phyloP scores from a whole-genome alignment of 2,329 filamentous ascomycete species.

The Cladosporium cucumerinum region DNA sequence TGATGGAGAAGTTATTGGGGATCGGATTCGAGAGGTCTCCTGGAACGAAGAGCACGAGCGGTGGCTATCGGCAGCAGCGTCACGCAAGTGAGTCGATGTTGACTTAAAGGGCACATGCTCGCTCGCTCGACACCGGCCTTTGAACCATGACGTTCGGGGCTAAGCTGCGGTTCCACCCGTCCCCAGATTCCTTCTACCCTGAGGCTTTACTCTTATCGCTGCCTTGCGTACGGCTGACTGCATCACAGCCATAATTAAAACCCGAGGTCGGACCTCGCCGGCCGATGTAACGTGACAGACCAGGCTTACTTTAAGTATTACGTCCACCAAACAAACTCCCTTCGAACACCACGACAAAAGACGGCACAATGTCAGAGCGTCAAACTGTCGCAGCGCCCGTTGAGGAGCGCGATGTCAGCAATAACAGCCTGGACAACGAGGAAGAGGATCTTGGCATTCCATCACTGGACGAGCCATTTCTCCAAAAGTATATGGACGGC shows the following conservation, averaged over 20 bases:
- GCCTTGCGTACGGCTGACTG: neutral
- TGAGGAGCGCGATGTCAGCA: slow-evolving; percentile 8
- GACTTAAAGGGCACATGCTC: slow-evolving; percentile 3
- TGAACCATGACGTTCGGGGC: neutral
- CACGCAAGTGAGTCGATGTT: neutral
- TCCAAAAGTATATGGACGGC: slow-evolving; percentile 76
- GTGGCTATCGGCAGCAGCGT: neutral
- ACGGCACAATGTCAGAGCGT: slow-evolving; percentile 1
- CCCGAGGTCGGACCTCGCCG: neutral
- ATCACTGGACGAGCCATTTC: slow-evolving; percentile 64
- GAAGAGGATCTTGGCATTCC: slow-evolving; percentile 33
- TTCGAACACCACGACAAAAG: neutral
- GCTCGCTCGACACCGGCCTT: neutral
- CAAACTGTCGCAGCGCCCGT: neutral
- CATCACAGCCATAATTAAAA: neutral
- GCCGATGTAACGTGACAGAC: neutral
- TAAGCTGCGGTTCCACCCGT: neutral
- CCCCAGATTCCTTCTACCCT: neutral
- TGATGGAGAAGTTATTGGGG: neutral
- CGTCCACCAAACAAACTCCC: neutral
- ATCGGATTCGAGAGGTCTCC: neutral
- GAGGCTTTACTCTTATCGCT: neutral
- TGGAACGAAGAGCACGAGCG: neutral
- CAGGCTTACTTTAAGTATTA: neutral
- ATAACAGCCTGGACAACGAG: slow-evolving; percentile 26